A percentile compares a stretch with the other conserved stretches of the same genome.
phyloP scores from a whole-genome alignment of 306 rosid species.

The Lathyrus aphaca region DNA sequence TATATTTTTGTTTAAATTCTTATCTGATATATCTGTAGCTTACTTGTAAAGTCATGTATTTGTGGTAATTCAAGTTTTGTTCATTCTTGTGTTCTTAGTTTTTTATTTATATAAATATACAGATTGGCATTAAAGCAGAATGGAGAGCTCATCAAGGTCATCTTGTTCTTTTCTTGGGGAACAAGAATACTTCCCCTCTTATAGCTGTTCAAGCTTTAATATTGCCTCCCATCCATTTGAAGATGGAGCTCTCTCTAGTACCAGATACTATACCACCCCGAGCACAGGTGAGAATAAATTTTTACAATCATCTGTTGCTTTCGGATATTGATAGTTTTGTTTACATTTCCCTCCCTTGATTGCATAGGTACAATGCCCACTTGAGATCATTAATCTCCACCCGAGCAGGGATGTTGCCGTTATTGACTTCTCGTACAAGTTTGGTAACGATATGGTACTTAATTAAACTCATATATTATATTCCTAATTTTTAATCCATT shows the following conservation, averaged over 20 bases:
- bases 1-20: conserved; percentile 20
- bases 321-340: conserved; percentile 18
- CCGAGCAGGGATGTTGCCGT: conserved; percentile 99
- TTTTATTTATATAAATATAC: conserved; percentile 5
- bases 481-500: conserved; percentile 9
- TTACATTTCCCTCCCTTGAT: conserved; percentile 40
- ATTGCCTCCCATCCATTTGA: conserved; percentile 88
- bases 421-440: conserved; percentile 96
- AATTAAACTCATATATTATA: conserved; percentile 30
- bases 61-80: conserved; percentile 25
- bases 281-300: conserved; percentile 72
- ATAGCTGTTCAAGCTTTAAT: conserved; percentile 85
- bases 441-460: conserved; percentile 77
- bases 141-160: conserved; percentile 94
- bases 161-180: conserved; percentile 95
- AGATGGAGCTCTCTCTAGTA: conserved; percentile 86
- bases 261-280: conserved; percentile 99
- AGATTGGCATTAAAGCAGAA: conserved; percentile 97
- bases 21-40: neutral
- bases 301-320: conserved; percentile 26
- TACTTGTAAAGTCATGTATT: conserved; percentile 20
- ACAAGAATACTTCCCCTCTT: conserved; percentile 92
- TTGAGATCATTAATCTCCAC: conserved; percentile 81
- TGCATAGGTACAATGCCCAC: conserved; percentile 94
- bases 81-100: conserved; percentile 27